These are phyloP conservation scores for Prunus armeniaca DNA, from an alignment of 306 rosid species.

Conservation along the genomic window DNA sequence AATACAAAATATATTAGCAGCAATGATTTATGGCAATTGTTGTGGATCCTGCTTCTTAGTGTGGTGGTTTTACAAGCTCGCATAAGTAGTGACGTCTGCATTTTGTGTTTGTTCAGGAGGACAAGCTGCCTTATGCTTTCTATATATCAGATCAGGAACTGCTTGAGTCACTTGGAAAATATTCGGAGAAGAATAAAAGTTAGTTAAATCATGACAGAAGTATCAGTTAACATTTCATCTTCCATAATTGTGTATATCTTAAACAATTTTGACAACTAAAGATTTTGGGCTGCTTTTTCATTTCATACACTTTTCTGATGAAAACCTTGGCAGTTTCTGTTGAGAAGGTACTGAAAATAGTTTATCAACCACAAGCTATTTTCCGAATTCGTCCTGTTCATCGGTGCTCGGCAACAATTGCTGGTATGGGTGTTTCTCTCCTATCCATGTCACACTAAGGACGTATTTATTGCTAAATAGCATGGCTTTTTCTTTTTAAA, in stretches of 20 bases:
- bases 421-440: slow-evolving; percentile 50
- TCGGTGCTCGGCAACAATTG: slow-evolving; percentile 91
- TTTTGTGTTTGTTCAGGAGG: slow-evolving; percentile 54
- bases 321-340: slow-evolving; percentile 64
- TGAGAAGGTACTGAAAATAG: slow-evolving; percentile 85
- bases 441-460: not conserved
- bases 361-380: slow-evolving; percentile 94
- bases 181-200: slow-evolving; percentile 83
- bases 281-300: not conserved
- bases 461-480: no score
- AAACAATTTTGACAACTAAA: not conserved
- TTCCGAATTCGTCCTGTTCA: slow-evolving; percentile 79
- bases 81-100: not conserved
- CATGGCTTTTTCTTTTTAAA: no score
- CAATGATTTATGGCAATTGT: not conserved
- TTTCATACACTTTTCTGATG: slow-evolving; percentile 8
- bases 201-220: slow-evolving; percentile 9
- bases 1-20: not conserved
- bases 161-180: slow-evolving; percentile 59
- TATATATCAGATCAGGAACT: slow-evolving; percentile 82
- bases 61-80: not conserved
- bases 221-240: not conserved
- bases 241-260: not conserved
- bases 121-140: slow-evolving; percentile 84
- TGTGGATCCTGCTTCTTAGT: not conserved